Conservation (phyloP, 148 eudicot species). For the Simmondsia chinensis region DNA sequence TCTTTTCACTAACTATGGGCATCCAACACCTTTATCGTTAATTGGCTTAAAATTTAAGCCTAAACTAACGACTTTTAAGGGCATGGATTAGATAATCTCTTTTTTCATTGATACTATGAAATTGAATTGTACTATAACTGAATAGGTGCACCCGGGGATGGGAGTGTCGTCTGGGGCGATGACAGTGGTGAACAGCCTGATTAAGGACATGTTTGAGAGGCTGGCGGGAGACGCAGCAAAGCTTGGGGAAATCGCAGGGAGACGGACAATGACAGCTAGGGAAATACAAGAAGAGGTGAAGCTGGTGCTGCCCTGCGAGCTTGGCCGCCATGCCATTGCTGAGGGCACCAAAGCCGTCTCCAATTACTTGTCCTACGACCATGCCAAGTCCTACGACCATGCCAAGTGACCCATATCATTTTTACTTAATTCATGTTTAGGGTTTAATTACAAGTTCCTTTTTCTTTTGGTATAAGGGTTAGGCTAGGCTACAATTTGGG, state of each 20-base stretch:
- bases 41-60: too few relatives aligned
- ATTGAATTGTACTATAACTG: too few relatives aligned
- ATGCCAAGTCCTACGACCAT: too few relatives aligned
- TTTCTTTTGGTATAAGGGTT: too few relatives aligned
- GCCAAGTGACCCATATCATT: too few relatives aligned
- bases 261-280: conserved; percentile 48
- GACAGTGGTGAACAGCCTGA: conserved; percentile 55
- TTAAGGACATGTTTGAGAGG: conserved; percentile 77
- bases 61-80: conserved; percentile 3
- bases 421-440: too few relatives aligned
- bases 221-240: conserved; percentile 44
- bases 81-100: conserved; percentile 29
- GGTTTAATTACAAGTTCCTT: too few relatives aligned
- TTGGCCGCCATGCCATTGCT: conserved; percentile 67
- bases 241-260: conserved; percentile 16
- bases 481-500: too few relatives aligned
- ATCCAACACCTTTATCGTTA: too few relatives aligned
- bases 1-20: too few relatives aligned
- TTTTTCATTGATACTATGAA: conserved; percentile 58
- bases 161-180: conserved; percentile 63
- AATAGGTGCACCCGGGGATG: conserved; percentile 79
- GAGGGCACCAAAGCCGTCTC: conserved; percentile 73
- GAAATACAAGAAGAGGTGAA: conserved; percentile 75
- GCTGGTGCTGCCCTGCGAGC: conserved; percentile 73
- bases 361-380: conserved; percentile 22